Evolutionary conservation across 202 grass and related monocot species (phyloP).

Genomic region (Saccharum hybrid): DNA sequence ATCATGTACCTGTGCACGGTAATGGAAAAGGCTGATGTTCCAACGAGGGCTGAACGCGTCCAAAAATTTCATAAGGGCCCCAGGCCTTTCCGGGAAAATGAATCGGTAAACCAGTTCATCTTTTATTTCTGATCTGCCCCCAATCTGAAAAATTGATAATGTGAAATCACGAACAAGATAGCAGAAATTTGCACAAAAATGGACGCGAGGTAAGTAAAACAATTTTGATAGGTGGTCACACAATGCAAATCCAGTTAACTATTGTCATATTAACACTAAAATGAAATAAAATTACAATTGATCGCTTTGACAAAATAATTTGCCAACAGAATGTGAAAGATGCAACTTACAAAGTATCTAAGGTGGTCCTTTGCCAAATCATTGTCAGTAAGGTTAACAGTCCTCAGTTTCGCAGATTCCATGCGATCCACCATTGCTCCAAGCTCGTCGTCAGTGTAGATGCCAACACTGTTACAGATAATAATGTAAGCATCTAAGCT

Average conservation of each 20-base stretch:
- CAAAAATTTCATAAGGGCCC: slow-evolving; percentile 87
- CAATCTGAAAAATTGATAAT: slow-evolving; percentile 65
- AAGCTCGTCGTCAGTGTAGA: slow-evolving; percentile 86
- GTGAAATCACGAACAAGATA: slow-evolving; percentile 32
- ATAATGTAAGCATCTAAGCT: slow-evolving; percentile 16
- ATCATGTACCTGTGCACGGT: slow-evolving; percentile 74
- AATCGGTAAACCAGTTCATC: slow-evolving; percentile 90
- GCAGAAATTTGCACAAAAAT: slow-evolving; percentile 1
- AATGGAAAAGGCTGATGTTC: slow-evolving; percentile 99
- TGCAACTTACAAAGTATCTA: slow-evolving; percentile 89
- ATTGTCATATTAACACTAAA: slow-evolving; percentile 13
- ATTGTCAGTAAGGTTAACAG: slow-evolving; percentile 84
- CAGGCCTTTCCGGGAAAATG: slow-evolving; percentile 92
- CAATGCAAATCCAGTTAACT: not conserved
- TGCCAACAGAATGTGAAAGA: not conserved
- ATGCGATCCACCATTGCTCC: slow-evolving; percentile 70
- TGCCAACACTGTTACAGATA: slow-evolving; percentile 81
- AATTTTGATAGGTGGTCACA: not conserved
- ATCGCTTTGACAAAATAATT: slow-evolving; percentile 15
- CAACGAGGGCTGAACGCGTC: slow-evolving; percentile 81
- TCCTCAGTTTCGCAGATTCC: slow-evolving; percentile 74
- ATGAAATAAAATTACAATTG: not conserved
- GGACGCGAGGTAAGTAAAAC: not conserved
- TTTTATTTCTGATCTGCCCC: slow-evolving; percentile 79
- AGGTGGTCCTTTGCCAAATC: slow-evolving; percentile 90